Conservation (phyloP, 257 asterid genomes). For the Capsicum chinense region DNA sequence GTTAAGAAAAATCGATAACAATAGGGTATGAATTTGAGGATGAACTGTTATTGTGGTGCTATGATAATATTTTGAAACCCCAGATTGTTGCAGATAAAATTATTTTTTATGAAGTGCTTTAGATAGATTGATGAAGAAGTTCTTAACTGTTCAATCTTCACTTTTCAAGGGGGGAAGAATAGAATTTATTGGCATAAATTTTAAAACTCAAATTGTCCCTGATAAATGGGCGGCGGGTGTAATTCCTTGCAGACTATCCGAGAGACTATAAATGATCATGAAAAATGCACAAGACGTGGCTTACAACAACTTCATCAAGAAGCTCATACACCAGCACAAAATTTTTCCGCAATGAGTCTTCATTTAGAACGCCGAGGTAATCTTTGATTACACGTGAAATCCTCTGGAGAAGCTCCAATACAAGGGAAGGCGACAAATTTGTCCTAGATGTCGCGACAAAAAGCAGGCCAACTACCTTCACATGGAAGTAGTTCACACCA, state of each 20-base stretch:
- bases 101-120: neutral
- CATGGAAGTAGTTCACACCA: conserved; percentile 97
- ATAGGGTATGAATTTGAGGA: neutral
- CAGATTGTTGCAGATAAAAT: neutral
- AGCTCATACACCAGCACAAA: conserved; percentile 98
- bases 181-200: conserved; percentile 11
- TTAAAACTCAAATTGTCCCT: neutral
- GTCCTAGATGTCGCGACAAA: conserved; percentile 93
- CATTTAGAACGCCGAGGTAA: conserved; percentile 94
- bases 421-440: conserved; percentile 89
- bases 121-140: conserved; percentile 17
- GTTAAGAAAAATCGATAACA: neutral
- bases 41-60: neutral
- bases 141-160: conserved; percentile 5
- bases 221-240: neutral
- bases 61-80: neutral
- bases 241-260: conserved; percentile 14
- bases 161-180: neutral
- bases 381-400: conserved; percentile 97
- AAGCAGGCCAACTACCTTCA: conserved; percentile 92
- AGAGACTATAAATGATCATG: neutral
- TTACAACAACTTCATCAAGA: conserved; percentile 96
- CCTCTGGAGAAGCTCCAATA: conserved; percentile 96
- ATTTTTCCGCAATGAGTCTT: conserved; percentile 90
- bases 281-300: conserved; percentile 37